Evolutionary conservation across 75 land plant species (phyloP).

Genomic region (Selaginella tamariscina): DNA sequence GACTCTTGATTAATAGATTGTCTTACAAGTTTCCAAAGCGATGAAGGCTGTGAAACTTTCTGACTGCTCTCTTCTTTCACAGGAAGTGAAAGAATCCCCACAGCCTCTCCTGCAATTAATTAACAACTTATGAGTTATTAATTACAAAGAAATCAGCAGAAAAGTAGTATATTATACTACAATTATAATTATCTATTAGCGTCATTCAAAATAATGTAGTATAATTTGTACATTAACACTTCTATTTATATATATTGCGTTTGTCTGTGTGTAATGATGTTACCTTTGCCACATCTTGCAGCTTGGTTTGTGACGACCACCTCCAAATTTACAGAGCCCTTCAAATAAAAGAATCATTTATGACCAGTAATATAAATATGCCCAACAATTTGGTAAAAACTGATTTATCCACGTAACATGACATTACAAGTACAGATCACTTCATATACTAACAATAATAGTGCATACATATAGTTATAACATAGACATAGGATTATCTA

Average conservation of each 20-base stretch:
- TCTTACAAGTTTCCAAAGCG: constrained; percentile 21
- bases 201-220: too few relatives aligned
- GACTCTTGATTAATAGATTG: constrained; percentile 19
- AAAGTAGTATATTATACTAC: too few relatives aligned
- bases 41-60: constrained; percentile 16
- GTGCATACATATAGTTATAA: too few relatives aligned
- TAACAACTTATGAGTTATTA: background rate
- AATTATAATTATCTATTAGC: too few relatives aligned
- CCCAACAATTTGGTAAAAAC: too few relatives aligned
- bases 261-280: too few relatives aligned
- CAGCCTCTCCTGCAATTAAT: constrained; percentile 53
- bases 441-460: too few relatives aligned
- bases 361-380: background rate
- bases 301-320: constrained; percentile 79
- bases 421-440: too few relatives aligned
- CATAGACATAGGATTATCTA: too few relatives aligned
- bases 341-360: background rate
- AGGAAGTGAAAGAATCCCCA: constrained; percentile 67
- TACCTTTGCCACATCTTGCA: constrained; percentile 95
- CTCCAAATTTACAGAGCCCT: constrained; percentile 71
- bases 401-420: too few relatives aligned
- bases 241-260: too few relatives aligned
- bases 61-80: constrained; percentile 14
- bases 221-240: too few relatives aligned
- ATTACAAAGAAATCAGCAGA: background rate